phyloP scores from a whole-genome alignment of 75 land plant genomes.

The Pseudotsuga menziesii region DNA sequence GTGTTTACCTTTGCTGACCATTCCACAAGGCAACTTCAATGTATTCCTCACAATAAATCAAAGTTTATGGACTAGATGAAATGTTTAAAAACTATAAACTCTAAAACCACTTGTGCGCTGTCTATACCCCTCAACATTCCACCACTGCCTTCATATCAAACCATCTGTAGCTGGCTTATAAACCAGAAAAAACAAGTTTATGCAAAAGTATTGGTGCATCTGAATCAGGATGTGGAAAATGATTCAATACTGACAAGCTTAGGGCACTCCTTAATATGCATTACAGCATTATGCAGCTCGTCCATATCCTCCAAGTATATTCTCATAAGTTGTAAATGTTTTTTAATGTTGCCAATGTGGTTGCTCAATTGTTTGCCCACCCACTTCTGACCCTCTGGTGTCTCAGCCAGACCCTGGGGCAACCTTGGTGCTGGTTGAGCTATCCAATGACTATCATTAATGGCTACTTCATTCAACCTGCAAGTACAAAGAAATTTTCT shows the following conservation, averaged over 20 bases:
- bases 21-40: no score
- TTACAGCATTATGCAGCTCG: constrained; percentile 1
- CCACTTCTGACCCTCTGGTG: constrained; percentile 8
- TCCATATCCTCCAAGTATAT: constrained; percentile 7
- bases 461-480: constrained; percentile 2
- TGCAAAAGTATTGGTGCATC: no score
- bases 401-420: neutral
- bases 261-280: constrained; percentile 5
- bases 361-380: constrained; percentile 4
- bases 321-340: neutral
- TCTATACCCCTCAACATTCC: no score
- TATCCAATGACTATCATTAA: neutral
- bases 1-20: no score
- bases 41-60: no score
- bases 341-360: neutral
- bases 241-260: neutral
- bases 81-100: no score
- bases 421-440: constrained; percentile 11
- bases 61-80: no score
- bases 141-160: no score
- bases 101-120: no score
- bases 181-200: no score
- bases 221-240: no score
- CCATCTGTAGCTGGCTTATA: no score
- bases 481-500: neutral